A percentile compares a stretch with the other conserved stretches of the same genome.
Evolutionary conservation across 1,139 yeast species (phyloP).

Genomic region (Lodderomyces pseudojiufengensis): DNA sequence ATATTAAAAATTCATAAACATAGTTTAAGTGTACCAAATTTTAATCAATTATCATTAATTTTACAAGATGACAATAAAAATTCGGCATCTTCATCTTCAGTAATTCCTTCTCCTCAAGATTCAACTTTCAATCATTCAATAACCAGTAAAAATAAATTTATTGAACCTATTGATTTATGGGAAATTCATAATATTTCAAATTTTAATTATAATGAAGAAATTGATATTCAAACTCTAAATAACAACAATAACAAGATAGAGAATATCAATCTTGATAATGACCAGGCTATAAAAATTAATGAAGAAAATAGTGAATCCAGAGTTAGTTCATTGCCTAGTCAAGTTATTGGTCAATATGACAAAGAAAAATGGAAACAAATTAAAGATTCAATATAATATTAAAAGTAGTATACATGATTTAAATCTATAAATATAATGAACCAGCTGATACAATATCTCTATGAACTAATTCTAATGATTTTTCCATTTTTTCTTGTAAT

Average conservation of each 20-base stretch:
- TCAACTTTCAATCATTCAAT: constrained; percentile 4
- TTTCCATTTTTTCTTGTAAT: constrained; percentile 84
- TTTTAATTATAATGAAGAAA: constrained; percentile 15
- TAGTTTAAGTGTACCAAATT: constrained; percentile 13
- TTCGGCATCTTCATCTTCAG: neutral
- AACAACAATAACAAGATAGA: neutral
- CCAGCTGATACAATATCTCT: constrained; percentile 98
- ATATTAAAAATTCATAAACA: constrained; percentile 15
- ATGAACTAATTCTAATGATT: constrained; percentile 78
- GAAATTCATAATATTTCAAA: constrained; percentile 35
- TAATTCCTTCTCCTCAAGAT: constrained; percentile 5
- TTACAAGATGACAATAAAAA: too few species aligned
- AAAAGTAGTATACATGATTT: neutral
- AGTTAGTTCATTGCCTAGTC: constrained; percentile 52
- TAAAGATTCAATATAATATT: constrained; percentile 19
- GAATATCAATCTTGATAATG: too few species aligned
- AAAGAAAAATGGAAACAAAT: constrained; percentile 61
- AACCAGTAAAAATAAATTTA: too few species aligned
- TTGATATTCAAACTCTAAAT: too few species aligned
- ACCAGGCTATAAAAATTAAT: constrained; percentile 1
- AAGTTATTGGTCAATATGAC: constrained; percentile 61
- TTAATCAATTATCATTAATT: constrained; percentile 1
- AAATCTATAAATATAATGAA: constrained; percentile 63
- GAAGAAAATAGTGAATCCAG: constrained; percentile 25
- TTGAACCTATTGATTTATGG: constrained; percentile 32